These are phyloP conservation scores for Puccinia brachypodii DNA, from an alignment of 1,284 basidiomycete species.

Conservation along the genomic window DNA sequence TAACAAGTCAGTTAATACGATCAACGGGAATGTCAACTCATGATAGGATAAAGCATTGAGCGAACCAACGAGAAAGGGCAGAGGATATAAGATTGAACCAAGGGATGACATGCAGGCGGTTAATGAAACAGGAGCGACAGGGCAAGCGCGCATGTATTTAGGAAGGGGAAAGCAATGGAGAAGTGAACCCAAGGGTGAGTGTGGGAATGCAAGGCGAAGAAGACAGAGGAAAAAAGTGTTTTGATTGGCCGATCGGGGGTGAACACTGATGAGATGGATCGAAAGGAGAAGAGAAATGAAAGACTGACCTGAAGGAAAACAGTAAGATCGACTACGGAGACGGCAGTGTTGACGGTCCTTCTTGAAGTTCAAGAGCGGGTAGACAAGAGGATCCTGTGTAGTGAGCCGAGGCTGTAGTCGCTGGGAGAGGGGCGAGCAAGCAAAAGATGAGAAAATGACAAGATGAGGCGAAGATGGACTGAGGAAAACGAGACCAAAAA, in stretches of 20 bases:
- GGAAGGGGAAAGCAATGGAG: slow-evolving; percentile 55
- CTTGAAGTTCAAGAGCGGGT: neutral
- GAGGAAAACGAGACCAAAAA: slow-evolving; percentile 42
- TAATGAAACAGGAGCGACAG: slow-evolving; percentile 48
- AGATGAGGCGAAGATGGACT: slow-evolving; percentile 36
- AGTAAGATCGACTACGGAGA: neutral
- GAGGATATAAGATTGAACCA: slow-evolving; percentile 65
- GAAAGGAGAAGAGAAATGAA: neutral
- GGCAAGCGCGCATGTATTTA: slow-evolving; percentile 57
- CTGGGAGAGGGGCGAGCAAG: slow-evolving; percentile 2
- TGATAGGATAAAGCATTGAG: neutral
- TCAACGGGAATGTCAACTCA: neutral
- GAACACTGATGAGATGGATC: slow-evolving; percentile 19
- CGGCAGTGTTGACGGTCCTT: slow-evolving; percentile 10
- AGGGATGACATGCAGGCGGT: slow-evolving; percentile 59
- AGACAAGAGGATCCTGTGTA: neutral
- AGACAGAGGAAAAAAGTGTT: slow-evolving; percentile 23
- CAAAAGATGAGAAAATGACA: slow-evolving; percentile 30
- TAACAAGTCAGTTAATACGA: neutral
- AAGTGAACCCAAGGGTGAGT: slow-evolving; percentile 53
- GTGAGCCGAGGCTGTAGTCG: neutral
- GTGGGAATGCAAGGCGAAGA: neutral
- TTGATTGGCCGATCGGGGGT: neutral
- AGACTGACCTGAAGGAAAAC: slow-evolving; percentile 62
- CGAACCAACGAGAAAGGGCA: slow-evolving; percentile 7